Evolutionary conservation across 2,329 filamentous ascomycete species (phyloP).

Genomic region (Pyricularia sp.): DNA sequence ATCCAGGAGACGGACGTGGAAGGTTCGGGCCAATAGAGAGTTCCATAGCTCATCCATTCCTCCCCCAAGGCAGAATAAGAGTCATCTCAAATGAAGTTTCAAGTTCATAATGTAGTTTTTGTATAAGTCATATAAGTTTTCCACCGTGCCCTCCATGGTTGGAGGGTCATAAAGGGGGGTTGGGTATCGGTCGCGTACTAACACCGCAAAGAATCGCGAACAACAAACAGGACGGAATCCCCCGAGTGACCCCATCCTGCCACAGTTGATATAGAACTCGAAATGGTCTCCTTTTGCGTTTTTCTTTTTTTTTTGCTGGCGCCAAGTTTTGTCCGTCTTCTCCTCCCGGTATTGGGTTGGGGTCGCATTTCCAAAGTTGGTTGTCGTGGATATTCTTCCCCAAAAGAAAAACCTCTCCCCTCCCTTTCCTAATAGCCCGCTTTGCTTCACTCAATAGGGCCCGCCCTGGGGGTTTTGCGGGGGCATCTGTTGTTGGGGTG

Average conservation of each 20-base stretch:
- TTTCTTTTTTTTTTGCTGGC: background rate
- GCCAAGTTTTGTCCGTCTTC: background rate
- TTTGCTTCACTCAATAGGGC: conserved; percentile 8
- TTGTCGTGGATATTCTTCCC: background rate
- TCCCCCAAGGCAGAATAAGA: background rate
- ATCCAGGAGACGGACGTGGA: background rate
- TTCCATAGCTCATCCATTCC: background rate
- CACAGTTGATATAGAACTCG: background rate
- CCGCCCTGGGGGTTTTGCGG: conserved; percentile 25
- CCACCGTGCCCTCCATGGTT: background rate
- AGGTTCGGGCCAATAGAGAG: background rate
- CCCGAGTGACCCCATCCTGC: background rate
- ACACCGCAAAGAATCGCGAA: background rate
- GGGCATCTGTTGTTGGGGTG: conserved; percentile 24
- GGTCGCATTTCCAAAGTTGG: background rate
- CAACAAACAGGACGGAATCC: background rate
- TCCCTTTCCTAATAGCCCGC: background rate
- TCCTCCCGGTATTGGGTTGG: background rate
- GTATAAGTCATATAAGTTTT: background rate
- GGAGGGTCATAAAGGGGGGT: background rate
- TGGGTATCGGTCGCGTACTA: background rate
- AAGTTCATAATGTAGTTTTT: background rate
- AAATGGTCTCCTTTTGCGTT: background rate
- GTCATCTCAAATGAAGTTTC: background rate
- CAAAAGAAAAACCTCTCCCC: background rate